Base-by-base conservation (phyloP, 768 basidiomycete species). In the Filobasidium floriforme region DNA sequence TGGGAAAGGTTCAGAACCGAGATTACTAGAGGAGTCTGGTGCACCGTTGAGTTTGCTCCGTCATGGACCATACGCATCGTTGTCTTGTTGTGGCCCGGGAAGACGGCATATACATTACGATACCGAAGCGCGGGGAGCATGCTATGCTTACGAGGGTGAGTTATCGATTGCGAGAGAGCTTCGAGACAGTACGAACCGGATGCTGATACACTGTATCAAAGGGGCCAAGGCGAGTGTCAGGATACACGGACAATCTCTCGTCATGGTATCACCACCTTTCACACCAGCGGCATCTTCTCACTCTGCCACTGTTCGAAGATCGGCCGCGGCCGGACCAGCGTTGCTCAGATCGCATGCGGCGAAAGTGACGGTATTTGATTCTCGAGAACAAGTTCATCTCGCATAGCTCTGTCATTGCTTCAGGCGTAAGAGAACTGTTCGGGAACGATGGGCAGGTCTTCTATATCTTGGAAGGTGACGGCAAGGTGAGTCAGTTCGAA, bases 21-120 rank as follows among this genome's bases (percentile, higher is more conserved):
- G 82, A 0, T 85, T 86, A 0, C 85, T 96, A 0, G 92, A 97
- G 71, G 92, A 97, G 70, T 32, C 52, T 15, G 94, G 96, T 0
- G 86, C 86, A 46, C 89, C 83, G 0, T 77, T 98, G 18, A 88
- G 91, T 0, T n/a, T 98, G 94, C 74, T 88, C 88, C 0, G 84
- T 84, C 41, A 87, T 92, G 84, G 87, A 92, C 72, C 84, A 85
- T 83, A 81, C 82, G 41, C 68, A 69, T 32, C 67, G 68, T 49
- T 86, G 89, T 73, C 86, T 97, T 71, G 85, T 92, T 14, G 83
- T 98, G 1, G 94, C 92, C 0, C 80, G 89, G 65, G 89, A 96
- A 55, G 96, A 98, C 72, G 93, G 92, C 3, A 87, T 97, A 26
- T 93, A 93, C 72, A 81, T 89, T 92, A 89, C 72, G 86, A 87